These are phyloP conservation scores for Gossypium ekmanianum DNA, from an alignment of 345 rosid species.

Conservation along the genomic window DNA sequence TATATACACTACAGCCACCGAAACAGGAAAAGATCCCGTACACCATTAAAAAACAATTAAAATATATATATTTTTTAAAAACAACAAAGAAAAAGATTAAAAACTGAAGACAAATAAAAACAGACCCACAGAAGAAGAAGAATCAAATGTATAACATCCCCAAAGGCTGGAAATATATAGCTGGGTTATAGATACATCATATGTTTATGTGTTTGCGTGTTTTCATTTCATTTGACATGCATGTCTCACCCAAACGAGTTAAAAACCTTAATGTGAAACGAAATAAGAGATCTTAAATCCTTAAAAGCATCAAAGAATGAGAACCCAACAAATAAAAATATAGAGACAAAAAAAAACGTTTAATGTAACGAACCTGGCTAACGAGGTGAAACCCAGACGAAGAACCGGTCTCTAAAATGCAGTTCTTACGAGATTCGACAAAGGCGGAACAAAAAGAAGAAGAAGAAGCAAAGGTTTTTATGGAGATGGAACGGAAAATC, in stretches of 20 bases:
- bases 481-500: neutral
- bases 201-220: neutral
- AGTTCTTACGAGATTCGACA: neutral
- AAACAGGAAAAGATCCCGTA: slow-evolving; percentile 12
- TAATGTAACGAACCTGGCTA: slow-evolving; percentile 17
- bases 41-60: no score
- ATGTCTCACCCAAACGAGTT: slow-evolving; percentile 16
- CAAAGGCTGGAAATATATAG: neutral
- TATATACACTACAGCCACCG: neutral
- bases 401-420: slow-evolving; percentile 9
- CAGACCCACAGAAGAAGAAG: neutral
- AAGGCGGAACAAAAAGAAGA: neutral
- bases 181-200: neutral
- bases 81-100: neutral
- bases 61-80: neutral
- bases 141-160: neutral
- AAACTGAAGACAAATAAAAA: neutral
- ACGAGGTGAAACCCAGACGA: neutral
- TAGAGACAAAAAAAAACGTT: neutral
- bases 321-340: neutral
- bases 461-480: neutral
- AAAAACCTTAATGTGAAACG: neutral
- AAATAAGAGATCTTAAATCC: slow-evolving; percentile 13
- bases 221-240: neutral
- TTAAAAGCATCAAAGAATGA: neutral